Percentiles rank a stretch among this genome's conserved stretches.
These are phyloP conservation scores for Schizochytrium sp. DNA, from an alignment of 108 stramenopile species.

Conservation along the genomic window DNA sequence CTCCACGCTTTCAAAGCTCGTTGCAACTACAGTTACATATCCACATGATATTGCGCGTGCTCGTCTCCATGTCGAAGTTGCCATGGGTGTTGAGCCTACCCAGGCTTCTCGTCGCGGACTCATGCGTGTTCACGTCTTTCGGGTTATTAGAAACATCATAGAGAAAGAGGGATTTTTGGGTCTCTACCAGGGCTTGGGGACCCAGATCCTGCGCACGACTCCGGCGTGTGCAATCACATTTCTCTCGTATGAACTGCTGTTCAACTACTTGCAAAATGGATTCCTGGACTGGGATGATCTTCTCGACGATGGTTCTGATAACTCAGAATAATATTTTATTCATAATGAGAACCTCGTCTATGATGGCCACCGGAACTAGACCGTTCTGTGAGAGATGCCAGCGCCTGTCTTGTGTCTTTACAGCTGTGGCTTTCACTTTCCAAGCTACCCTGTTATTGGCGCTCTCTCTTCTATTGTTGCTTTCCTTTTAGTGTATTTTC, in stretches of 20 bases:
- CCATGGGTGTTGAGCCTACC: neutral
- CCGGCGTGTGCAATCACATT: conserved; percentile 55
- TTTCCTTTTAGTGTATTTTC: too few species aligned
- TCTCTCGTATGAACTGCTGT: conserved; percentile 4
- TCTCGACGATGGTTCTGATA: neutral
- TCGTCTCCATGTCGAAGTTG: conserved; percentile 14
- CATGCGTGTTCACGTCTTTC: conserved; percentile 31
- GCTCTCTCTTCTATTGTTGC: too few species aligned
- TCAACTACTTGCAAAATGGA: conserved; percentile 38
- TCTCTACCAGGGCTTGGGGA: conserved; percentile 36
- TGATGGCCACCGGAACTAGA: too few species aligned
- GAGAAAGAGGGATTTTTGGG: conserved; percentile 37
- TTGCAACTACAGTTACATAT: conserved; percentile 31
- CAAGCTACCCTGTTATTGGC: too few species aligned
- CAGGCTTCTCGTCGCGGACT: neutral
- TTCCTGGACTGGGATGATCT: neutral
- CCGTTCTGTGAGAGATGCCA: too few species aligned
- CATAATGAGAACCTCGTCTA: too few species aligned
- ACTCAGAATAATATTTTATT: neutral
- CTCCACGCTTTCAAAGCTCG: conserved; percentile 40
- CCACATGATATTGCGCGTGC: conserved; percentile 55
- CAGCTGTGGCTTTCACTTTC: too few species aligned
- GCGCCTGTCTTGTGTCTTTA: too few species aligned
- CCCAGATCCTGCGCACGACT: conserved; percentile 38
- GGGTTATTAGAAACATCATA: conserved; percentile 11